A percentile compares a stretch with the other conserved stretches of the same genome.
Conservation (phyloP, 495 filamentous ascomycete species). For the Aspergillus asperescens region DNA sequence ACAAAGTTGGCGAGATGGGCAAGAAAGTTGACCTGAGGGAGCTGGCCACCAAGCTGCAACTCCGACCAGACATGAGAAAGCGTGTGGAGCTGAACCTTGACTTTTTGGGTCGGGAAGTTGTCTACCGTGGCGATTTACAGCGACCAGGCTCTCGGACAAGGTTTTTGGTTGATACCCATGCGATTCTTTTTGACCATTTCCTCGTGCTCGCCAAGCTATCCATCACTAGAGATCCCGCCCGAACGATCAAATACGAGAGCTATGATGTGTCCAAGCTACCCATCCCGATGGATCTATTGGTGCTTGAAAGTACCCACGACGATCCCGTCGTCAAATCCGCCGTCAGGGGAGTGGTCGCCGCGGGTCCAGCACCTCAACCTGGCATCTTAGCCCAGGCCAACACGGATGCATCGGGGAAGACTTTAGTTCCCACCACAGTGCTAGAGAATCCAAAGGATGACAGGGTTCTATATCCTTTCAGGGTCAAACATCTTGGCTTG, state of each 20-base stretch:
- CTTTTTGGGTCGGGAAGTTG: conserved; percentile 83
- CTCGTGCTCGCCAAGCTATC: conserved; percentile 85
- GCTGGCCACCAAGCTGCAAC: conserved; percentile 71
- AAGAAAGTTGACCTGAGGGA: conserved; percentile 89
- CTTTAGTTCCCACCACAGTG: conserved; percentile 45
- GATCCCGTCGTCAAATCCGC: conserved; percentile 80
- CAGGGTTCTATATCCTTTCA: conserved; percentile 88
- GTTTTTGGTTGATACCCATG: conserved; percentile 90
- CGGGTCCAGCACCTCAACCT: conserved; percentile 48
- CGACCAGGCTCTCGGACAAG: conserved; percentile 73
- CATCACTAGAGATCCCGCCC: conserved; percentile 55
- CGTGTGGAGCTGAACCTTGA: conserved; percentile 82
- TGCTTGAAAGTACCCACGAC: conserved; percentile 85
- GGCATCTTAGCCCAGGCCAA: conserved; percentile 53
- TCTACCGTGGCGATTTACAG: conserved; percentile 86
- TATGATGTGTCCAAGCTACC: conserved; percentile 96
- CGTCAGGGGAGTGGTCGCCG: conserved; percentile 63
- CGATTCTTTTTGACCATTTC: conserved; percentile 94
- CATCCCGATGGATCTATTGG: conserved; percentile 94
- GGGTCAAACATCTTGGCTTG: conserved; percentile 92
- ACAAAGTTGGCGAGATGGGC: conserved; percentile 87
- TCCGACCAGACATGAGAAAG: conserved; percentile 79
- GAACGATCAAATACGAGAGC: conserved; percentile 67
- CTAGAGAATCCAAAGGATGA: conserved; percentile 60
- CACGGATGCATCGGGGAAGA: conserved; percentile 44